Evolutionary conservation across 192 early-diverging fungal species (phyloP), one percentile per base, ranked within the genome.

Genomic region (Oehlia diaphana): DNA sequence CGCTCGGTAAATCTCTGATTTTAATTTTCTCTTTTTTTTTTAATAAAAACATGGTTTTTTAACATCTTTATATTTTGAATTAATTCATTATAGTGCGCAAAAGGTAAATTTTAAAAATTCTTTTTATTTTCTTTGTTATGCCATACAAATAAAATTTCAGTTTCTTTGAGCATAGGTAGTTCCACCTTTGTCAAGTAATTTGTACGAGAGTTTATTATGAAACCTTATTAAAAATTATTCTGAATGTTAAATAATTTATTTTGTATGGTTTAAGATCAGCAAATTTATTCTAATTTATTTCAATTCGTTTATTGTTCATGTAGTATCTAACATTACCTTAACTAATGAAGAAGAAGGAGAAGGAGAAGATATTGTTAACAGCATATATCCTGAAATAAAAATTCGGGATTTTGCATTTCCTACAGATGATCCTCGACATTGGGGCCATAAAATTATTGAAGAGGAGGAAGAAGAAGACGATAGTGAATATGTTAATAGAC

Each of bases 401-500:
- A 71, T 78, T 42, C 23, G 77, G 14, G 77, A 78, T 62, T 78
- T 78, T 61, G 77, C 64, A 26, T 78, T 70, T 70, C 49, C 66
- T 0, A 21, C 3, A 50, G 66, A 78, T 39, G 77, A 78, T 70
- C 64, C 49, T 13, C 65, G 77, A 70, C 77, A 78, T 62, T 78
- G 77, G 77, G 77, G 77, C 13, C 66, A 78, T 71, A 26, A 10
- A 33, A 31, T 61, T 35, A 3, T 37, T n/a, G 6, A 3, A 31
- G 79, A 81, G 9, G 82, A 80, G 31, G 81, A 79, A 1, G 82
- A 83, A 28, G 42, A 83, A 74, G n/a, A 82, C 35, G 70, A 63
- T 73, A 76, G 81, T 14, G 86, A 86, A 63, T 86, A 86, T 63
- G 85, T 82, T 10, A 82, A 87, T 16, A 80, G 86, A 39, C 85